These are phyloP conservation scores for Neurospora crassa DNA, from an alignment of 2,329 filamentous ascomycete genomes.

Conservation along the genomic window DNA sequence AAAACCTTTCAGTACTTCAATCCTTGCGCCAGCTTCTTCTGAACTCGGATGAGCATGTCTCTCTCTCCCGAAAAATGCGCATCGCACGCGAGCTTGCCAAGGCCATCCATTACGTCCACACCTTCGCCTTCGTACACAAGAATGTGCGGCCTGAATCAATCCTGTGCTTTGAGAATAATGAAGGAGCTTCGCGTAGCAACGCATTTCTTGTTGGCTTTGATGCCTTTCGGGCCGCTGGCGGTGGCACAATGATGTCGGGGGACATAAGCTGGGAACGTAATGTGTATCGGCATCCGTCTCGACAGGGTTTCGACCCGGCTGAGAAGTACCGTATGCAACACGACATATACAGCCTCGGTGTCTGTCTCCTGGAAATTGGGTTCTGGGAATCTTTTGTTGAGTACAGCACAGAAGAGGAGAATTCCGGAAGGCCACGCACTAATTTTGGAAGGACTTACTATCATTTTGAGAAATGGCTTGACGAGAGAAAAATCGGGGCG, in stretches of 20 bases:
- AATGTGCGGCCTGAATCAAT: neutral
- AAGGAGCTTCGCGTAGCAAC: neutral
- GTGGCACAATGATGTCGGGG: constrained; percentile 22
- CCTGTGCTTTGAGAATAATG: neutral
- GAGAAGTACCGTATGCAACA: constrained; percentile 40
- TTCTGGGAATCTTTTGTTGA: constrained; percentile 31
- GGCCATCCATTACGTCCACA: neutral
- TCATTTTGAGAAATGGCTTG: neutral
- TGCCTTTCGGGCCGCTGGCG: constrained; percentile 26
- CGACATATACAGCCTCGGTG: constrained; percentile 46
- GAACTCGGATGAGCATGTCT: neutral
- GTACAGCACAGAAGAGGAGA: constrained; percentile 6
- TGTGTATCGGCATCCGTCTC: constrained; percentile 39
- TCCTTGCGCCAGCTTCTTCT: neutral
- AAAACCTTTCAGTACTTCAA: neutral
- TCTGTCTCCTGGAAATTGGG: constrained; percentile 43
- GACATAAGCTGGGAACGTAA: constrained; percentile 33
- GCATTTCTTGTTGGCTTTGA: constrained; percentile 36
- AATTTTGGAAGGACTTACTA: neutral
- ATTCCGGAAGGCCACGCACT: neutral
- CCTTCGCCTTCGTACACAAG: neutral
- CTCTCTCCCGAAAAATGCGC: neutral
- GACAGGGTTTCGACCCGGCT: constrained; percentile 31
- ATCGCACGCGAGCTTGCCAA: neutral
- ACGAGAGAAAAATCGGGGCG: neutral